Evolutionary conservation across 805 yeast species (phyloP), one percentile per base, ranked within the genome.

Genomic region (Lipomyces chichibuensis): DNA sequence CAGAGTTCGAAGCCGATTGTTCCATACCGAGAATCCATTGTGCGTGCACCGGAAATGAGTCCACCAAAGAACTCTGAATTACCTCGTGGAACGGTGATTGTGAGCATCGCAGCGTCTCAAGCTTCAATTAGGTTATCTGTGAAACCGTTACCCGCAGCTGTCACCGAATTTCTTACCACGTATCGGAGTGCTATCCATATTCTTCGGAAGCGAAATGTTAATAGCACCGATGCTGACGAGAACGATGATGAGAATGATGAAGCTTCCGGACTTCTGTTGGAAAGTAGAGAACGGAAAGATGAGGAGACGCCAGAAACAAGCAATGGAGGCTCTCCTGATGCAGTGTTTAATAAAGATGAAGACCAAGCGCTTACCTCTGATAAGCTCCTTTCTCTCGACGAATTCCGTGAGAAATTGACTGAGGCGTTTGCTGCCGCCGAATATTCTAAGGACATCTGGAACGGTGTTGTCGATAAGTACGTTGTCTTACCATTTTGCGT

Each of bases 1-100:
- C 85, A 89, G 2, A 86, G 88, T 39, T 94, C 97, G 33, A 90
- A 91, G 74, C 98, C 99, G 0, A 94, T 90, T 27, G 96, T 95
- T 71, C 98, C 99, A 11, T 95, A 89, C 76, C 81, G 97, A 69
- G 99, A 95, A 77, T 91, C 98, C 0, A 86, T 91, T 59, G 78
- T 85, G 17, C 78, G 78, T 2, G 79, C 80, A 4, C 77, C 84
- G 11, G 88, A 84, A 14, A 79, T 87, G 82, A 84, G 83, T 57
- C 81, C 86, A 1, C 79, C 84, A 3, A 84, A 81, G 66, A 76
- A 81, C 64, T 69, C 81, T 0, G 82, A 79, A 25, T 66, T 81
- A 7, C 86, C 84, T 3, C 80, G 88, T 72, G 88, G 89, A 54
- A 81, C 81, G 1, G 67, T 57, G 13, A 39, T 62, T 17, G 58